These are phyloP conservation scores for Coprinellus micaceus DNA, from an alignment of 768 basidiomycete species.

Conservation along the genomic window DNA sequence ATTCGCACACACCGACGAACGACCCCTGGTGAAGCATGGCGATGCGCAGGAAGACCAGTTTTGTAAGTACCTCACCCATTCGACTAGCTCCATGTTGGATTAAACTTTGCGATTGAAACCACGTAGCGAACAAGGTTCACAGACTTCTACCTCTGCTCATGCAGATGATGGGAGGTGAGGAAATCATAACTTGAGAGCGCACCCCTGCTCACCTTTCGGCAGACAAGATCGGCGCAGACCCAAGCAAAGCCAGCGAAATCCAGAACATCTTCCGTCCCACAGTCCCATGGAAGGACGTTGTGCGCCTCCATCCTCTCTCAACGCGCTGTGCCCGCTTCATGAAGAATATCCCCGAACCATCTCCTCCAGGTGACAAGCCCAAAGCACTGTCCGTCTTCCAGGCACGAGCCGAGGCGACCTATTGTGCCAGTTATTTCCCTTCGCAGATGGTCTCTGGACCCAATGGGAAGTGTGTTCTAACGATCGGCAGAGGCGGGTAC, in stretches of 20 bases:
- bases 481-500: conserved; percentile 25
- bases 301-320: conserved; percentile 24
- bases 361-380: conserved; percentile 13
- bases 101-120: too few relatives aligned
- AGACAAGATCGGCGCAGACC: neutral
- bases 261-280: neutral
- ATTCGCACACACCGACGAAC: neutral
- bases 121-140: neutral
- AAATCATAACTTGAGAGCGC: neutral
- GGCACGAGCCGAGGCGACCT: conserved; percentile 31
- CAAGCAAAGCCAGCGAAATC: neutral
- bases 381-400: conserved; percentile 28
- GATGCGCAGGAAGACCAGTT: neutral
- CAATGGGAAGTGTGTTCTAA: conserved; percentile 22
- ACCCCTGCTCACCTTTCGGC: neutral
- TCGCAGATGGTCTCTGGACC: conserved; percentile 17
- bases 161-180: neutral
- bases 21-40: neutral
- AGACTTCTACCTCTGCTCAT: neutral
- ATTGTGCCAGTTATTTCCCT: conserved; percentile 16
- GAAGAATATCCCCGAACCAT: conserved; percentile 13
- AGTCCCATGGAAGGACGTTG: conserved; percentile 21
- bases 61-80: too few relatives aligned
- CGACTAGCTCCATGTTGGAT: too few relatives aligned
- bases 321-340: conserved; percentile 35